phyloP scores from a whole-genome alignment of 2,329 filamentous ascomycete genomes.

The Colletotrichum somersetense region DNA sequence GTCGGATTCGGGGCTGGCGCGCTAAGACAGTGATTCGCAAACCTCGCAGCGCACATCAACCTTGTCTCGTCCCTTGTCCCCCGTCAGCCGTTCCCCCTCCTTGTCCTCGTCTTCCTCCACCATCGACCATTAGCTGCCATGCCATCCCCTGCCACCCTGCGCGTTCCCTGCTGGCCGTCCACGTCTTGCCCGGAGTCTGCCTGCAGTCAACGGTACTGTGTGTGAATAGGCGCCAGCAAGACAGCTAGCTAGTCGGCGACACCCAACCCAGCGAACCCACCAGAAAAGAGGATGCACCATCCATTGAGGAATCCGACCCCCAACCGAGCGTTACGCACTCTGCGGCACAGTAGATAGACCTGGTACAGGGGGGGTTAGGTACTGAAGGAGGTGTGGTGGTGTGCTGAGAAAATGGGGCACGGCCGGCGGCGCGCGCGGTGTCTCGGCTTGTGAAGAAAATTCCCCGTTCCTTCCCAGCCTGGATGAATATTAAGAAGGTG shows the following conservation, averaged over 20 bases:
- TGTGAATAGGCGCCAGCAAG: not conserved
- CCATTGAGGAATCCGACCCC: conserved; percentile 9
- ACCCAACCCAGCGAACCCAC: conserved; percentile 31
- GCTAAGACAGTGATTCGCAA: conserved; percentile 30
- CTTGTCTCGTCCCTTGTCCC: conserved; percentile 15
- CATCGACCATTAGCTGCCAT: conserved; percentile 14
- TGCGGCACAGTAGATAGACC: not conserved
- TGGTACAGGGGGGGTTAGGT: not conserved
- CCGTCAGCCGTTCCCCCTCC: conserved; percentile 8
- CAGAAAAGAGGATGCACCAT: not conserved
- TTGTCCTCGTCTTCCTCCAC: not conserved
- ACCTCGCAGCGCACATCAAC: conserved; percentile 14
- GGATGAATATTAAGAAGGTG: conserved; percentile 32
- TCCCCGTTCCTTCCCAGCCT: conserved; percentile 10
- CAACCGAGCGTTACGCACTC: conserved; percentile 12
- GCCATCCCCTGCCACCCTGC: conserved; percentile 22
- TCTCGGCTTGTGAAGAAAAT: conserved; percentile 39
- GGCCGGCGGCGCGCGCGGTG: conserved; percentile 19
- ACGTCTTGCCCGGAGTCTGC: not conserved
- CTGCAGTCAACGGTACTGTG: not conserved
- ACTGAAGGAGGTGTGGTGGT: not conserved
- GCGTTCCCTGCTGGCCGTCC: conserved; percentile 8
- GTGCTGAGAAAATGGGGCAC: conserved; percentile 8
- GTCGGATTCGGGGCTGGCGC: conserved; percentile 32
- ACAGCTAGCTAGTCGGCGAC: not conserved